phyloP scores from a whole-genome alignment of 2,329 filamentous ascomycete genomes.

The Scedosporium dehoogii region DNA sequence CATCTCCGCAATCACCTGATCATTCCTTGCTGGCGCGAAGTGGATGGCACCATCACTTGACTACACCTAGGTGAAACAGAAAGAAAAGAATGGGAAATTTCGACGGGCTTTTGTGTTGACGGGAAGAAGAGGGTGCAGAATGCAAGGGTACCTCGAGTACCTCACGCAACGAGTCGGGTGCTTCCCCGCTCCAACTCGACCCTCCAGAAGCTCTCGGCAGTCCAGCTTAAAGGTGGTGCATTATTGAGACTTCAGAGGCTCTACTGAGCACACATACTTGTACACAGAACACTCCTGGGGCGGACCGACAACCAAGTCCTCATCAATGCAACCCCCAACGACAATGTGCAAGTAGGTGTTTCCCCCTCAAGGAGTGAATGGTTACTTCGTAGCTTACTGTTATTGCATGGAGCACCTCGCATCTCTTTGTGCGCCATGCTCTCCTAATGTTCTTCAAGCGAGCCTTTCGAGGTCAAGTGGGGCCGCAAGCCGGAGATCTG shows the following conservation, averaged over 20 bases:
- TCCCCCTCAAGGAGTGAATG: neutral
- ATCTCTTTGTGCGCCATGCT: too few species aligned
- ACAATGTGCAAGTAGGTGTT: neutral
- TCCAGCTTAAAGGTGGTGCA: neutral
- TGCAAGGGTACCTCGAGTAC: neutral
- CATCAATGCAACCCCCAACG: neutral
- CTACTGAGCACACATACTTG: too few species aligned
- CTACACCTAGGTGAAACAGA: constrained; percentile 5
- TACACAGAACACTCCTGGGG: neutral
- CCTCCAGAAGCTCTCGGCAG: neutral
- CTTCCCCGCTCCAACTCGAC: neutral
- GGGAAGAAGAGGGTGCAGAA: neutral
- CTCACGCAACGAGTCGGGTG: neutral
- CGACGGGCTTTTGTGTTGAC: neutral
- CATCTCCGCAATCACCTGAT: constrained; percentile 4
- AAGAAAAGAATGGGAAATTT: neutral
- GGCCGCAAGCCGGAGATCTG: neutral
- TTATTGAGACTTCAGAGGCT: neutral
- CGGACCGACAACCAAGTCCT: neutral
- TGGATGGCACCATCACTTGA: constrained; percentile 6
- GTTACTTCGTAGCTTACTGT: too few species aligned
- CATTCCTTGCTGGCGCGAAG: neutral
- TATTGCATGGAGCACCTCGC: too few species aligned
- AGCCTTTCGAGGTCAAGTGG: neutral
- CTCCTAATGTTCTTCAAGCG: too few species aligned